Conservation (phyloP, 2,329 filamentous ascomycete genomes). For the Cryphonectria carpinicola region DNA sequence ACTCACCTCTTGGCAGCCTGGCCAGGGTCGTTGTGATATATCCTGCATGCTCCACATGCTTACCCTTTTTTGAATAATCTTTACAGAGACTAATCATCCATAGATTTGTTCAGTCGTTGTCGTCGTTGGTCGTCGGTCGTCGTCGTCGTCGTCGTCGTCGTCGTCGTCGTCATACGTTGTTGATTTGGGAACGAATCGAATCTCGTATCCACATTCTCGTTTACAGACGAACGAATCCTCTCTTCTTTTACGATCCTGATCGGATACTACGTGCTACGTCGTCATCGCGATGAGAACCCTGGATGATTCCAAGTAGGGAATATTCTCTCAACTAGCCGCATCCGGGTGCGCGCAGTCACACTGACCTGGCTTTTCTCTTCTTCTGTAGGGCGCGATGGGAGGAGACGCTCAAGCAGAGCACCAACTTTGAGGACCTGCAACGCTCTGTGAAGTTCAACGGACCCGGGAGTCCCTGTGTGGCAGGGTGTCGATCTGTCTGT, state of each 20-base stretch:
- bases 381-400: conserved; percentile 67
- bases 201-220: neutral
- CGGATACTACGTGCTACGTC: neutral
- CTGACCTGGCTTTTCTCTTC: conserved; percentile 11
- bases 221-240: neutral
- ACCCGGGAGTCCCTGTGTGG: conserved; percentile 64
- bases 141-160: neutral
- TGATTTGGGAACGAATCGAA: neutral
- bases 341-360: neutral
- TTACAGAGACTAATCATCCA: neutral
- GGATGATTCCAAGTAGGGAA: conserved; percentile 54
- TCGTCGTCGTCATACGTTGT: neutral
- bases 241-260: neutral
- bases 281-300: conserved; percentile 53
- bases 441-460: conserved; percentile 66
- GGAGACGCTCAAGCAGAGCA: conserved; percentile 61
- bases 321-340: neutral
- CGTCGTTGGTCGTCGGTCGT: neutral
- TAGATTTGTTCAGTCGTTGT: neutral
- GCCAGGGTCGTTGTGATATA: neutral
- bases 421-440: conserved; percentile 64
- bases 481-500: conserved; percentile 81
- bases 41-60: conserved; percentile 3
- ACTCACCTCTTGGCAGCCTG: conserved; percentile 4
- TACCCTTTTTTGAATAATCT: neutral